Base-by-base conservation (phyloP, 345 rosid genomes). In the Melaleuca quinquenervia region DNA sequence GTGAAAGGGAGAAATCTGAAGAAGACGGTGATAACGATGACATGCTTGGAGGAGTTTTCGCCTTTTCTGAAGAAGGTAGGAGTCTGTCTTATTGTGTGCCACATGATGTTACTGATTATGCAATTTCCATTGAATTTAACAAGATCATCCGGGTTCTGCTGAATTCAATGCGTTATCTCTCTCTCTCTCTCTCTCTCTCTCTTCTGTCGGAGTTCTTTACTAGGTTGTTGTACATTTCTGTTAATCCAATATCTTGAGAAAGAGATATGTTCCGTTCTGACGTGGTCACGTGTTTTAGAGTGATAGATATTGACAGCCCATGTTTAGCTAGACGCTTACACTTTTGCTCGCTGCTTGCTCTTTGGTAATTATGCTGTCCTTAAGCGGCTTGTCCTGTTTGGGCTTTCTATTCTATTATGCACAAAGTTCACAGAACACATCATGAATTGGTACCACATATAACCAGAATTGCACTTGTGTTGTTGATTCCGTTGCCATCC, bases 41-140 rank as follows among this genome's bases (percentile, higher is more conserved):
- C 87, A 93, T 95, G 94, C 93, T 96, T 58, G 99, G 99, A 88
- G 98, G 95, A 88, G 93, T 96, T 90, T 98, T 96, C 85, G 92
- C 94, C 90, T 98, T 98, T 93, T 98, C 96, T 6, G 98, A 98
- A 91, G 96, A 94, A 92, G 99, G 99, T 96, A 91, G 48, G 86
- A 44, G 58, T 62, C 32, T 56, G 84, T 29, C 54, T n/a, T 74
- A 83, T 51, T 11, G 10, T 83, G 18, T 44, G 44, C 78, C 36
- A 36, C 36, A 36, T 36, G 48, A 70, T 70, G 78, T 70, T 36
- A 36, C 26, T 36, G 7, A 70, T 70, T 70, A 8, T 5, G 7
- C 78, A 70, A 70, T 70, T 36, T 12, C 26, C 48, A 36, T 70
- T 36, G 78, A 70, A 70, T 32, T 70, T 70, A 32, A 70, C 48